Base-by-base conservation (phyloP, 73 alveolate genomes). In the Stentor roeselii region DNA sequence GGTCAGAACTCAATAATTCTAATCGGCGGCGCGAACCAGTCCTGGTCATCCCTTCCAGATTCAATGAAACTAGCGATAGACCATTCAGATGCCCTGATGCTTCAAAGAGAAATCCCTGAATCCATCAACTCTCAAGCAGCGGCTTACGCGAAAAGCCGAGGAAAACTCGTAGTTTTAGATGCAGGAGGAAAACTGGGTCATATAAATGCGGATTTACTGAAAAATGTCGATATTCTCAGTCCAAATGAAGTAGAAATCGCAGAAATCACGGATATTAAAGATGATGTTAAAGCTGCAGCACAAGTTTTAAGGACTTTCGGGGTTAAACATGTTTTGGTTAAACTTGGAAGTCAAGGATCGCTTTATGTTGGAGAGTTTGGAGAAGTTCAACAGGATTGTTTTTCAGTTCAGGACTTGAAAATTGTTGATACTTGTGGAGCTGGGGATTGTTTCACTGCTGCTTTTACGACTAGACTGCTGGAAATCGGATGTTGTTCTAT, bases 381-480 rank as follows among this genome's bases (percentile, higher is more conserved):
- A 2, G n/a, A 30, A 39, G 32, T 36, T 41, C 27, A 67, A 40
- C 80, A 67, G 37, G 37, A 32, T 27, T 15, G 27, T 32, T 32
- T 67, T 14, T 14, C 36, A 1, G 60, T 21, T 21, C 39, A 0
- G 39, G 74, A 76, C 14, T 86, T 78, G 60, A 84, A 76, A 36
- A 86, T 88, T 6, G 92, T 88, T 38, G 91, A 88, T 82, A 78
- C 87, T 37, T 77, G 86, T n/a, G 89, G 91, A 11, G 91, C 94
- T 76, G 91, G 94, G 21, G 91, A 88, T 74, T 88, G 94, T 80
- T 88, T 85, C 32, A 88, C 91, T 3, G 91, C 91, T 36, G 88
- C 91, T 3, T 85, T 88, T 36, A 36, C 82, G 42, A 82, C 60
- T 2, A 60, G 67, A 27, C 75, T 86, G 50, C 59, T 76, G 39